phyloP scores from a whole-genome alignment of 1,139 yeast species.

The Zygotorulaspora mrakii region DNA sequence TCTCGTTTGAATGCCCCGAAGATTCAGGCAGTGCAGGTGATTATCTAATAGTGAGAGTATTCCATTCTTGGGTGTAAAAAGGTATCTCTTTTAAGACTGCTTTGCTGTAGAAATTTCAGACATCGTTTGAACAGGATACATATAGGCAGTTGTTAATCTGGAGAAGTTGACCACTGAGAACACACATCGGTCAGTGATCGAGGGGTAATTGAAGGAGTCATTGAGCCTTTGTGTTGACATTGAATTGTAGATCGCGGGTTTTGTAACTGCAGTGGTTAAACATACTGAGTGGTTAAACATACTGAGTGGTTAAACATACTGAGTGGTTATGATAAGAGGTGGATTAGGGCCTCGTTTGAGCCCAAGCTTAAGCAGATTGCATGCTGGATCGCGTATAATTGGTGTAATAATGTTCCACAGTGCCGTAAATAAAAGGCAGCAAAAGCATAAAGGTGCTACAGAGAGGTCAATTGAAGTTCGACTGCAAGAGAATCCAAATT shows the following conservation, averaged over 20 bases:
- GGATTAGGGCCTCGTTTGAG: background rate
- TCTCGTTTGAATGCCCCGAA: constrained; percentile 1
- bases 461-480: constrained; percentile 5
- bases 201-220: background rate
- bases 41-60: no score
- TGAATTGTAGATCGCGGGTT: background rate
- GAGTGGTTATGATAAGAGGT: constrained; percentile 1
- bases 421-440: constrained; percentile 1
- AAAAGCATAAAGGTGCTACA: constrained; percentile 10
- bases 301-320: background rate
- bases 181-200: no score
- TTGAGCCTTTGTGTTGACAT: background rate
- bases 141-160: background rate
- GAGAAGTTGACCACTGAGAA: background rate
- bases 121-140: background rate
- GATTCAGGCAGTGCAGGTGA: no score
- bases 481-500: constrained; percentile 19
- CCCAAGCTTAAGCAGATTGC: background rate
- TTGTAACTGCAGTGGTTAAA: background rate
- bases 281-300: background rate
- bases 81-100: background rate
- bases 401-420: constrained; percentile 3
- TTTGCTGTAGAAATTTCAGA: background rate
- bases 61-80: constrained; percentile 4
- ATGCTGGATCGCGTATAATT: background rate